Conservation (phyloP, 108 stramenopile genomes). For the Skeletonema tropicum region DNA sequence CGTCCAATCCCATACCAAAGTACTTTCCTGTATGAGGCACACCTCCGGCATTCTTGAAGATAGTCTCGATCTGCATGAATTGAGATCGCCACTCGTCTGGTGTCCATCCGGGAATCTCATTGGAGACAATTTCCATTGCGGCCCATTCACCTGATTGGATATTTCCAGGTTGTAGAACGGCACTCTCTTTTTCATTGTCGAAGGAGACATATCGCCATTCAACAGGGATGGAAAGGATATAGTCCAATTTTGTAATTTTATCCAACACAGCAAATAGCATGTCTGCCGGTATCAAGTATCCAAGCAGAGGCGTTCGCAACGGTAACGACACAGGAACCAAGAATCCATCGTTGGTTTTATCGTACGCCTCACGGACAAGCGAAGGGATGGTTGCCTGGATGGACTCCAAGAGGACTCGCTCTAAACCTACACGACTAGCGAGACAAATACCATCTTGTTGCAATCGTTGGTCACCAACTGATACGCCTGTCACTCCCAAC, state of each 20-base stretch:
- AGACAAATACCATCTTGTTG: not conserved
- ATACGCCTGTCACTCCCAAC: not conserved
- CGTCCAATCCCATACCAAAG: not conserved
- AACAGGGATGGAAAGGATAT: not conserved
- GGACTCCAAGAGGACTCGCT: not conserved
- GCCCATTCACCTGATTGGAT: not conserved
- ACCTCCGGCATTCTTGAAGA: not conserved
- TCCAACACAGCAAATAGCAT: not conserved
- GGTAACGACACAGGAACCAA: not conserved
- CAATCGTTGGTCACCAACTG: not conserved
- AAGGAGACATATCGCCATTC: not conserved
- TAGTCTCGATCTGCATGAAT: not conserved
- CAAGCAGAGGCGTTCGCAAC: not conserved
- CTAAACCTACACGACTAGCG: not conserved
- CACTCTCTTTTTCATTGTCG: not conserved
- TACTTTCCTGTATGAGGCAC: conserved; percentile 1
- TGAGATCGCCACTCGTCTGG: not conserved
- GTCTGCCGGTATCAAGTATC: not conserved
- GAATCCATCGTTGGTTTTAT: not conserved
- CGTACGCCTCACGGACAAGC: not conserved
- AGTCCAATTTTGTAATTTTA: not conserved
- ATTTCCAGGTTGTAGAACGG: not conserved
- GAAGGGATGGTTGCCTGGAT: not conserved
- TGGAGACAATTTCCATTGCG: not conserved
- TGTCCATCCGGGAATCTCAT: not conserved